Evolutionary conservation across 148 eudicot genomes (phyloP).

Genomic region (Diospyros kaki): DNA sequence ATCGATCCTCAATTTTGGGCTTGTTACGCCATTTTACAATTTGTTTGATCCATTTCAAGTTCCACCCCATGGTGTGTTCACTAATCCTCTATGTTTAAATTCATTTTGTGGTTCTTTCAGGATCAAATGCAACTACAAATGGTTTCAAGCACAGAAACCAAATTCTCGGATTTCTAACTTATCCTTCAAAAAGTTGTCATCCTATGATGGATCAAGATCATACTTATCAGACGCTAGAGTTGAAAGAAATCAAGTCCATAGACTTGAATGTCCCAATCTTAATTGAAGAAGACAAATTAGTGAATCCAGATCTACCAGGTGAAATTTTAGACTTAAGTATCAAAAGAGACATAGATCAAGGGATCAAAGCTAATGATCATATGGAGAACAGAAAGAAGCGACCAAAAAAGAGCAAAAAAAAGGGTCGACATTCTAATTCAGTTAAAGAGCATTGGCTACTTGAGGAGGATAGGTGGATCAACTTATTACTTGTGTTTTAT

Average conservation of each 20-base stretch:
- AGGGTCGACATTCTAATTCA: not conserved
- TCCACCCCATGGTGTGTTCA: not conserved
- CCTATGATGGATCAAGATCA: not conserved
- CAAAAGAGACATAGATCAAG: not conserved
- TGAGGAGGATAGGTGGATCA: slow-evolving; percentile 18
- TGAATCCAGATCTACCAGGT: too few species aligned
- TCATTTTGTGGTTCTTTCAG: too few species aligned
- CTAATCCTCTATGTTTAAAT: too few species aligned
- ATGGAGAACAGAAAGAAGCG: slow-evolving; percentile 4
- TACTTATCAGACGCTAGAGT: not conserved
- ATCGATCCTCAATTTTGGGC: not conserved
- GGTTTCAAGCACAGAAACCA: too few species aligned
- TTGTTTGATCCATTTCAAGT: slow-evolving; percentile 4
- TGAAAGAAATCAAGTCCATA: too few species aligned
- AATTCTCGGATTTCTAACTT: too few species aligned
- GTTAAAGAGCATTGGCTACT: slow-evolving; percentile 19
- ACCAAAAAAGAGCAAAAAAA: not conserved
- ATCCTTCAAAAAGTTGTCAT: too few species aligned
- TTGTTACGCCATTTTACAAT: not conserved
- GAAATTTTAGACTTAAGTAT: too few species aligned
- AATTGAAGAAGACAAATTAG: too few species aligned
- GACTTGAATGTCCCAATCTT: too few species aligned
- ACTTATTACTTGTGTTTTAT: not conserved
- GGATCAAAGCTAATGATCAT: too few species aligned
- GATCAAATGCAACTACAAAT: too few species aligned